A percentile compares a stretch with the other conserved stretches of the same genome.
phyloP scores from a whole-genome alignment of 805 yeast genomes.

The Lipomyces orientalis region DNA sequence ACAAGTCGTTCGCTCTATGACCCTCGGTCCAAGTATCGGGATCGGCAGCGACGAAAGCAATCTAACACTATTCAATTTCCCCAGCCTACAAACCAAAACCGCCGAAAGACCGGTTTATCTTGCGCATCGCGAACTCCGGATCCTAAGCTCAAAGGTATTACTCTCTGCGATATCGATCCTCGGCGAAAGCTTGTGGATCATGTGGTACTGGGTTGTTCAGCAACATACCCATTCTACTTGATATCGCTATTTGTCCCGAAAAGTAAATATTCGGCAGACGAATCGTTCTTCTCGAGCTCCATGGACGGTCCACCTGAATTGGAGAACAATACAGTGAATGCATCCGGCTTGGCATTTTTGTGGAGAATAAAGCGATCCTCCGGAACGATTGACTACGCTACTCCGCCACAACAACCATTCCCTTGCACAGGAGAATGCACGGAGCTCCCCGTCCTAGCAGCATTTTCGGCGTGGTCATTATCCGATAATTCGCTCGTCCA shows the following conservation, averaged over 20 bases:
- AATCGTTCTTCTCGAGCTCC: constrained; percentile 1
- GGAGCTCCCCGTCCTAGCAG: constrained; percentile 13
- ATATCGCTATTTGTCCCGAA: constrained; percentile 17
- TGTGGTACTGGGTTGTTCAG: constrained; percentile 28
- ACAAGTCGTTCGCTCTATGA: constrained; percentile 15
- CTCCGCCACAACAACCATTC: constrained; percentile 3
- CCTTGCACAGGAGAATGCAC: constrained; percentile 4
- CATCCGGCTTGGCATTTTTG: constrained; percentile 17
- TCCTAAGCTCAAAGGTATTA: constrained; percentile 7
- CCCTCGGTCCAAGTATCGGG: constrained; percentile 2
- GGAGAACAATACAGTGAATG: not conserved
- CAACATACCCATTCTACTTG: constrained; percentile 18
- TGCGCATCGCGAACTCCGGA: not conserved
- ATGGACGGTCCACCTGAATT: not conserved
- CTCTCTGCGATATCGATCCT: constrained; percentile 21
- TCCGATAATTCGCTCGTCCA: constrained; percentile 18
- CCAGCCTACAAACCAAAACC: not conserved
- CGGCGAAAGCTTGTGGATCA: constrained; percentile 14
- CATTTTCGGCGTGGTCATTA: constrained; percentile 30
- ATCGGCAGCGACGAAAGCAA: not conserved
- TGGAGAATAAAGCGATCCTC: constrained; percentile 18
- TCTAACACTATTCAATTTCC: not conserved
- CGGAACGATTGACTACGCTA: constrained; percentile 3
- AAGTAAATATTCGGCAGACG: not conserved
- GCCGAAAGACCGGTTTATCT: not conserved